A percentile compares a stretch with the other conserved stretches of the same genome.
Conservation (phyloP, 2,329 filamentous ascomycete genomes). For the Stachybotrys chartarum region DNA sequence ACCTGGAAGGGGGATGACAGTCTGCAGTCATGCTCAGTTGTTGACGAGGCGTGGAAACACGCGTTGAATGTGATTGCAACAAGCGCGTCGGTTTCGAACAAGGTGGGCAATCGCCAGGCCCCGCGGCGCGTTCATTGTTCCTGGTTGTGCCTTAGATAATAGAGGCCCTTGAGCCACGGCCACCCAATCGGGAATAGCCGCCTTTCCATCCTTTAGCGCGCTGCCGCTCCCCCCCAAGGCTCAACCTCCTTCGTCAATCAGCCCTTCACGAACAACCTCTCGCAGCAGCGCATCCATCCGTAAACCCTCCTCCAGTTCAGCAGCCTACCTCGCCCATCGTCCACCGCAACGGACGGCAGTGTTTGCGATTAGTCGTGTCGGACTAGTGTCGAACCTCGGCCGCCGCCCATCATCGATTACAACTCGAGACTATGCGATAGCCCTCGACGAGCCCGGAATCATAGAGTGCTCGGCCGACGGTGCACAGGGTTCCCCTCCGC, state of each 20-base stretch:
- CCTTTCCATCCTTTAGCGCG: not conserved
- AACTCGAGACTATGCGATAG: constrained; percentile 20
- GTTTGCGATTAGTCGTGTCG: not conserved
- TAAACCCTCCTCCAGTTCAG: not conserved
- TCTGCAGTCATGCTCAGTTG: not conserved
- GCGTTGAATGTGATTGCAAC: not conserved
- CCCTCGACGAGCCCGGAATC: constrained; percentile 7
- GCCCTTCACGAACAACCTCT: not conserved
- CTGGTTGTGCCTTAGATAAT: not conserved
- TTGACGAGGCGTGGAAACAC: not conserved
- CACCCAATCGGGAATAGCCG: not conserved
- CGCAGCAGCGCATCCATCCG: not conserved
- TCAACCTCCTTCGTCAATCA: constrained; percentile 1
- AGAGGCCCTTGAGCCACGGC: not conserved
- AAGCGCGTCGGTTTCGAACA: not conserved
- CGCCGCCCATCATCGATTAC: constrained; percentile 8
- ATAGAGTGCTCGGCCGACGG: constrained; percentile 13
- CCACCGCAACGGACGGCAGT: not conserved
- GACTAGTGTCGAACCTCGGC: constrained; percentile 1
- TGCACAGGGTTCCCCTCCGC: constrained; percentile 13
- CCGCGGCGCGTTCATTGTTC: not conserved
- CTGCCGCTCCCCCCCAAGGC: not conserved
- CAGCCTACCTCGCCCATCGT: not conserved
- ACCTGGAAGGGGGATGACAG: no score
- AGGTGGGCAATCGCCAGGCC: not conserved